A percentile compares a stretch with the other conserved stretches of the same genome.
phyloP scores from a whole-genome alignment of 2,329 filamentous ascomycete genomes.

The Fusarium sp. region DNA sequence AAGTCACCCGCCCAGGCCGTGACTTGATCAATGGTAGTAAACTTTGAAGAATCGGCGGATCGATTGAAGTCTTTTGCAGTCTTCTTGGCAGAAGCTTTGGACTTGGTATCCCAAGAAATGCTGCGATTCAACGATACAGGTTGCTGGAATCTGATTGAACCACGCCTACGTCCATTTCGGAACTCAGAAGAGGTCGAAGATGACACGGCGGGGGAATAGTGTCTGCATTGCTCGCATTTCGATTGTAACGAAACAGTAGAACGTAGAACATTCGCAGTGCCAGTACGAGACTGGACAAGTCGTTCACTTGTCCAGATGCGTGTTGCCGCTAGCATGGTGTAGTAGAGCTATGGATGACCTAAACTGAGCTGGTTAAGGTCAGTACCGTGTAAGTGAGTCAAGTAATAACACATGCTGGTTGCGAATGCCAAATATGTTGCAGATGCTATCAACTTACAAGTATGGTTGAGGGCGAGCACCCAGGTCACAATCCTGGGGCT shows the following conservation, averaged over 20 bases:
- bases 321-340: slow-evolving; percentile 43
- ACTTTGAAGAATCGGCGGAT: slow-evolving; percentile 54
- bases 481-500: slow-evolving; percentile 13
- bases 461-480: slow-evolving; percentile 14
- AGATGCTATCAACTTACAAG: slow-evolving; percentile 21
- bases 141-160: slow-evolving; percentile 58
- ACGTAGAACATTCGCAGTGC: slow-evolving; percentile 21
- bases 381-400: background rate
- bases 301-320: slow-evolving; percentile 47
- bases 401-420: background rate
- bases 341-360: slow-evolving; percentile 6
- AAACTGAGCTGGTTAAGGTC: background rate
- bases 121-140: slow-evolving; percentile 58
- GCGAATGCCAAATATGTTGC: background rate
- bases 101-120: slow-evolving; percentile 60
- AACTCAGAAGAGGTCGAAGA: slow-evolving; percentile 56
- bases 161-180: slow-evolving; percentile 58
- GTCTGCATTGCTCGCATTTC: slow-evolving; percentile 49
- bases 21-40: slow-evolving; percentile 51
- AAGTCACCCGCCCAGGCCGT: slow-evolving; percentile 54
- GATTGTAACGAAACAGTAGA: slow-evolving; percentile 30
- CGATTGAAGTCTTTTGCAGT: slow-evolving; percentile 53
- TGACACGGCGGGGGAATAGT: slow-evolving; percentile 63
- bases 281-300: slow-evolving; percentile 38
- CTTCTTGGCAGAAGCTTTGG: slow-evolving; percentile 54